Evolutionary conservation across 1,284 basidiomycete genomes (phyloP).

Genomic region (Malassezia pachydermatis): DNA sequence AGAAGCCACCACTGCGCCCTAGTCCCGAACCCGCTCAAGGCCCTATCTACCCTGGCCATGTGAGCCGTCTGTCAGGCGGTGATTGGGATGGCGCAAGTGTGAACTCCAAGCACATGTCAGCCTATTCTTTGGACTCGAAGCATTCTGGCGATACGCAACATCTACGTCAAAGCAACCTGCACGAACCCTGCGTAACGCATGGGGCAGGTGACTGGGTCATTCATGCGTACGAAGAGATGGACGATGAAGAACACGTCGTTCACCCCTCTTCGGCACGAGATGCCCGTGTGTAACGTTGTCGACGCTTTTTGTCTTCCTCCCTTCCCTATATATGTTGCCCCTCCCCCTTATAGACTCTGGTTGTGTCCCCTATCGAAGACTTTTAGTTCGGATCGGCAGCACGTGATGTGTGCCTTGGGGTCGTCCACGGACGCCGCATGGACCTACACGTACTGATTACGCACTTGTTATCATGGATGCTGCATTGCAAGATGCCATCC

Average conservation of each 20-base stretch:
- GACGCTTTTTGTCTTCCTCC: not conserved
- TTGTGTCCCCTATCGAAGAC: not conserved
- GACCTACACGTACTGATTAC: not conserved
- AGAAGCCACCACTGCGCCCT: no score
- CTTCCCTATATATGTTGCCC: no score
- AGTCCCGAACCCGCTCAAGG: not conserved
- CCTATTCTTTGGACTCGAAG: conserved; percentile 10
- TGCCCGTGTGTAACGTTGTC: no score
- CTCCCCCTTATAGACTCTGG: not conserved
- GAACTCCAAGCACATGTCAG: not conserved
- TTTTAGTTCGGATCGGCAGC: not conserved
- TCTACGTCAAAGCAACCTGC: conserved; percentile 10
- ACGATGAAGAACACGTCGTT: conserved; percentile 2
- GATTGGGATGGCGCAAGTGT: not conserved
- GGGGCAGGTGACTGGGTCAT: conserved; percentile 9
- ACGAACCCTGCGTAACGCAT: conserved; percentile 11
- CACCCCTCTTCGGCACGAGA: not conserved
- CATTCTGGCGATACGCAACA: not conserved
- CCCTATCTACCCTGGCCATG: not conserved
- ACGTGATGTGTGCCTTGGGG: not conserved
- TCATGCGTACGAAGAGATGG: not conserved
- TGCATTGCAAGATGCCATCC: conserved; percentile 32
- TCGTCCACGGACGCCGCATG: not conserved
- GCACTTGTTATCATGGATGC: conserved; percentile 23
- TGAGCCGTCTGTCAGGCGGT: no score